A percentile compares a stretch with the other conserved stretches of the same genome.
Conservation (phyloP, 805 yeast genomes). For the Metschnikowia hibisci region DNA sequence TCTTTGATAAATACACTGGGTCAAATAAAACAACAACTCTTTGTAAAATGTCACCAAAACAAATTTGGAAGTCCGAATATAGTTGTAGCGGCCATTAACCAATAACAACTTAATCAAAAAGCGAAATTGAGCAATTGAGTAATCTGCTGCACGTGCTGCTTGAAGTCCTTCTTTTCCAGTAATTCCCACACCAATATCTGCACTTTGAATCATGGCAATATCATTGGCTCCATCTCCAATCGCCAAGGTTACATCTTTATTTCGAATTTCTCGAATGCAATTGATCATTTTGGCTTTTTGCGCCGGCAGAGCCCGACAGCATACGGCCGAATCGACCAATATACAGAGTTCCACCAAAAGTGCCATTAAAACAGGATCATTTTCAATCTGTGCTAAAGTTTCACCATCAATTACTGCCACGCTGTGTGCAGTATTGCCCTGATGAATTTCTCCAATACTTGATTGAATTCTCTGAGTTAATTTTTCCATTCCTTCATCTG, state of each 20-base stretch:
- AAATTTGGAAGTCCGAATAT: constrained; percentile 86
- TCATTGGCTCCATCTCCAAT: constrained; percentile 99
- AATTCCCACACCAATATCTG: constrained; percentile 96
- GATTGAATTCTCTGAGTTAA: constrained; percentile 68
- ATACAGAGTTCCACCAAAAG: constrained; percentile 82
- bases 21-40: constrained; percentile 81
- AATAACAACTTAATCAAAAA: constrained; percentile 74
- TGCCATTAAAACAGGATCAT: constrained; percentile 66
- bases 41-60: constrained; percentile 93
- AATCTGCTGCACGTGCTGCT: constrained; percentile 93
- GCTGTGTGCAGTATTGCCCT: constrained; percentile 83
- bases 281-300: constrained; percentile 91
- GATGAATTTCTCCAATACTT: constrained; percentile 66
- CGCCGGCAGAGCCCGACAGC: constrained; percentile 96
- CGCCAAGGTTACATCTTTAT: constrained; percentile 77
- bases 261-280: constrained; percentile 68
- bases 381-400: constrained; percentile 69
- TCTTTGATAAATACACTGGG: constrained; percentile 85
- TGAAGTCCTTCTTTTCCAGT: constrained; percentile 97
- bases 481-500: constrained; percentile 46
- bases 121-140: constrained; percentile 91
- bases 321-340: constrained; percentile 82
- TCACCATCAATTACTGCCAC: constrained; percentile 96
- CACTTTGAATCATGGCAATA: constrained; percentile 98
- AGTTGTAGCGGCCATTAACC: constrained; percentile 96